These are phyloP conservation scores for Afroboletus lepidellus DNA, from an alignment of 1,284 basidiomycete species.

Conservation along the genomic window DNA sequence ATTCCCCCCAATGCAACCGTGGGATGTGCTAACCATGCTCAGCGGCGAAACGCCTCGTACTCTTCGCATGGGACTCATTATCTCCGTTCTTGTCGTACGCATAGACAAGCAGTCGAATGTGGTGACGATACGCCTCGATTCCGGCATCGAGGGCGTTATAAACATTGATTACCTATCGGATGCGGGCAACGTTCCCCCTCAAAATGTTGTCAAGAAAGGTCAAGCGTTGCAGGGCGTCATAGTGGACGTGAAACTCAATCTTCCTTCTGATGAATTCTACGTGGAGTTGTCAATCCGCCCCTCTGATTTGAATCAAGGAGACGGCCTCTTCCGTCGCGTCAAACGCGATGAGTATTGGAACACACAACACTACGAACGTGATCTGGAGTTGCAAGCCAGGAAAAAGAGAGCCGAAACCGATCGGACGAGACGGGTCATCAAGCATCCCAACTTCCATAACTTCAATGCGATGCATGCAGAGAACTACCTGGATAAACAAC, in stretches of 20 bases:
- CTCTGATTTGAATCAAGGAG: conserved; percentile 67
- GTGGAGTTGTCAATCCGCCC: conserved; percentile 79
- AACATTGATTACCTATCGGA: conserved; percentile 66
- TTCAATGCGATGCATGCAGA: conserved; percentile 93
- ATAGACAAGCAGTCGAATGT: conserved; percentile 44
- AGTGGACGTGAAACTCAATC: conserved; percentile 67
- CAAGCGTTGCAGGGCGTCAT: conserved; percentile 85
- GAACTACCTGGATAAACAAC: conserved; percentile 84
- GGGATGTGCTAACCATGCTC: conserved; percentile 93
- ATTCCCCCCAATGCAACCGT: conserved; percentile 68
- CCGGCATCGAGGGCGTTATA: conserved; percentile 88
- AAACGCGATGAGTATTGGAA: conserved; percentile 72
- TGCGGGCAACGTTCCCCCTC: conserved; percentile 39
- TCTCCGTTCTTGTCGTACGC: conserved; percentile 77
- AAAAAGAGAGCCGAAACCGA: conserved; percentile 84
- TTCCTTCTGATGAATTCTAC: conserved; percentile 61
- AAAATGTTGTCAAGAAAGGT: conserved; percentile 61
- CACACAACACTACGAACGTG: conserved; percentile 60
- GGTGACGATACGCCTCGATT: conserved; percentile 78
- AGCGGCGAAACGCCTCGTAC: conserved; percentile 89
- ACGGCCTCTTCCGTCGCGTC: conserved; percentile 62
- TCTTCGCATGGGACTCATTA: conserved; percentile 76
- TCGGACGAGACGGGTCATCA: conserved; percentile 83
- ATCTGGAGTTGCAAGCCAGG: conserved; percentile 73
- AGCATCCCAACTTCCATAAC: conserved; percentile 98